These are phyloP conservation scores for Alternaria gansuensis DNA, from an alignment of 2,329 filamentous ascomycete genomes.

Conservation along the genomic window DNA sequence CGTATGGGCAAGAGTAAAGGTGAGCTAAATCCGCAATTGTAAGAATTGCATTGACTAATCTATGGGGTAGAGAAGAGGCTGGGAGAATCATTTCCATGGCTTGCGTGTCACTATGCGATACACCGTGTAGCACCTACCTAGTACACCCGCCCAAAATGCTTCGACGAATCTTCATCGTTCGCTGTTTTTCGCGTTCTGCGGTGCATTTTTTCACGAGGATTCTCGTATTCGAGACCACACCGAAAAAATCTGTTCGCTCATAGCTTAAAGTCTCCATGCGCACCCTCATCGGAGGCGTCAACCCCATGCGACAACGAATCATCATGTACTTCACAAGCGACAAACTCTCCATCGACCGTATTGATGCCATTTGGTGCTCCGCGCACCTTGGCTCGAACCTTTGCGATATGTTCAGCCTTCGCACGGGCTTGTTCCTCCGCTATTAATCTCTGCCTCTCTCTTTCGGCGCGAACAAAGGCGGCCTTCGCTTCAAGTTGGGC, in stretches of 20 bases:
- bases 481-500: constrained; percentile 22
- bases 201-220: constrained; percentile 18
- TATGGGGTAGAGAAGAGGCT: constrained; percentile 23
- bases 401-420: constrained; percentile 25
- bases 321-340: not conserved
- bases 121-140: constrained; percentile 18
- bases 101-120: constrained; percentile 24
- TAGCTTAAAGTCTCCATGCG: constrained; percentile 1
- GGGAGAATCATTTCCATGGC: constrained; percentile 31
- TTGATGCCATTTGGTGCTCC: constrained; percentile 9
- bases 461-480: constrained; percentile 23
- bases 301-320: not conserved
- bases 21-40: constrained; percentile 8
- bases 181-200: constrained; percentile 11
- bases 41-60: constrained; percentile 3
- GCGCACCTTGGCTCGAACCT: constrained; percentile 27
- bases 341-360: constrained; percentile 4
- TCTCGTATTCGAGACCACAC: constrained; percentile 11
- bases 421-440: constrained; percentile 11
- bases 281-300: not conserved
- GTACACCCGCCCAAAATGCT: not conserved
- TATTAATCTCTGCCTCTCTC: constrained; percentile 18
- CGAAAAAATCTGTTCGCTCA: constrained; percentile 18
- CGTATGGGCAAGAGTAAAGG: constrained; percentile 35
- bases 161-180: not conserved